Conservation (phyloP, 306 rosid species). For the Vicia villosa region DNA sequence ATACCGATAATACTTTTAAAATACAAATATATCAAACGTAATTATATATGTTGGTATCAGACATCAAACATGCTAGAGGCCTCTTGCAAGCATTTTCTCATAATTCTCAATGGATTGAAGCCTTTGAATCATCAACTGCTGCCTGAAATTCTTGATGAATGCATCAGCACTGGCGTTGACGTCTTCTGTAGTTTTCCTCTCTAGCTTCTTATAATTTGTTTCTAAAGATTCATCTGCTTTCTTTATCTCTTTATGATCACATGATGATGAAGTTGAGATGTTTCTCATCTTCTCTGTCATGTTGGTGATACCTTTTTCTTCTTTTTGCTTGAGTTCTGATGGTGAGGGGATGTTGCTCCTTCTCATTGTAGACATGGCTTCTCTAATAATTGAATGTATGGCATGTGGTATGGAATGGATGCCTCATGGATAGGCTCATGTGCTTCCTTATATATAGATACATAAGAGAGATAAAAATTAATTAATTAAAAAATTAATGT, state of each 20-base stretch:
- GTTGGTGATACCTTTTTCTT: conserved; percentile 15
- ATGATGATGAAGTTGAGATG: background rate
- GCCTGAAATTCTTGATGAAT: conserved; percentile 84
- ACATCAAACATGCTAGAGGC: conserved; percentile 38
- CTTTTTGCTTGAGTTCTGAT: conserved; percentile 9
- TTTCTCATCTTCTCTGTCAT: conserved; percentile 36
- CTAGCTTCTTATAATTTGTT: conserved; percentile 43
- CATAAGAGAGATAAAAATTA: conserved; percentile 10
- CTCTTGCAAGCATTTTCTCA: conserved; percentile 74
- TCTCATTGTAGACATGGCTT: conserved; percentile 24
- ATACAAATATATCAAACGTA: no score
- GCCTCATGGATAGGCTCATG: conserved; percentile 28
- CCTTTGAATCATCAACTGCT: conserved; percentile 77
- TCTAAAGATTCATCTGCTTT: background rate
- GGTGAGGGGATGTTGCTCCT: conserved; percentile 35
- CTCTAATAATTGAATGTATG: background rate
- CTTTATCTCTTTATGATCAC: conserved; percentile 19
- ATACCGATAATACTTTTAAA: no score
- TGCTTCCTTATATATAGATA: conserved; percentile 37
- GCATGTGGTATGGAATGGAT: conserved; percentile 4
- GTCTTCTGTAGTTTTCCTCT: conserved; percentile 62
- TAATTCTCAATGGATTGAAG: conserved; percentile 84
- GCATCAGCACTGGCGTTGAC: conserved; percentile 84
- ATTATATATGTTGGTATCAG: no score
- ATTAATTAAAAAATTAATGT: background rate